phyloP scores from a whole-genome alignment of 371 early-diverging fungal species.

The Cokeromyces recurvatus region DNA sequence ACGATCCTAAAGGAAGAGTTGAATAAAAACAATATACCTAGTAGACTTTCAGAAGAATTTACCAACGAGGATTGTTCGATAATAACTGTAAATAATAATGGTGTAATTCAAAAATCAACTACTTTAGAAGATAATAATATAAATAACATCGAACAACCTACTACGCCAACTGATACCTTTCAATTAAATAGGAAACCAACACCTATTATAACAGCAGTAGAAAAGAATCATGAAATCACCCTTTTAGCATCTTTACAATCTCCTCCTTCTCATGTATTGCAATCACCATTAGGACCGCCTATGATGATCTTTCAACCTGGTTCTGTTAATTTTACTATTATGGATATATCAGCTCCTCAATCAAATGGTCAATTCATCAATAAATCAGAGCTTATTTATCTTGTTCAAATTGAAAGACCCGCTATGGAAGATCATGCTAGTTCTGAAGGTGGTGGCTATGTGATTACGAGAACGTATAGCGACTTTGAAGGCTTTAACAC shows the following conservation, averaged over 20 bases:
- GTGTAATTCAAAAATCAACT: background rate
- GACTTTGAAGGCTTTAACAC: slow-evolving; percentile 44
- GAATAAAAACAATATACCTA: background rate
- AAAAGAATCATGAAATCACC: background rate
- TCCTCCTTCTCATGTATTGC: slow-evolving; percentile 2
- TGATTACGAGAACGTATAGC: slow-evolving; percentile 39
- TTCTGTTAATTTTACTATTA: slow-evolving; percentile 40
- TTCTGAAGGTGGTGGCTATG: slow-evolving; percentile 49
- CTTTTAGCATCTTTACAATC: slow-evolving; percentile 6
- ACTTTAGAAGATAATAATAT: background rate
- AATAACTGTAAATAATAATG: too few relatives aligned
- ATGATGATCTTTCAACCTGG: slow-evolving; percentile 23
- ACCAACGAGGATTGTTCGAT: slow-evolving; percentile 2
- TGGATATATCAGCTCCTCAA: slow-evolving; percentile 35
- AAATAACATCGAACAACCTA: slow-evolving; percentile 1
- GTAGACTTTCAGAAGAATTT: too few relatives aligned
- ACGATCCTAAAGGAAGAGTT: background rate
- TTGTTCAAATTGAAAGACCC: slow-evolving; percentile 46
- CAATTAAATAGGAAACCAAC: background rate
- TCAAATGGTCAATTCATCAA: slow-evolving; percentile 3
- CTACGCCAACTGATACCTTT: background rate
- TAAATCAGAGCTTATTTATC: slow-evolving; percentile 28
- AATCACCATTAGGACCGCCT: background rate
- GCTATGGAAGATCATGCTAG: slow-evolving; percentile 23
- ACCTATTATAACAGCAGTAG: background rate